Base-by-base conservation (phyloP, 306 rosid species). In the Lathyrus aphaca region DNA sequence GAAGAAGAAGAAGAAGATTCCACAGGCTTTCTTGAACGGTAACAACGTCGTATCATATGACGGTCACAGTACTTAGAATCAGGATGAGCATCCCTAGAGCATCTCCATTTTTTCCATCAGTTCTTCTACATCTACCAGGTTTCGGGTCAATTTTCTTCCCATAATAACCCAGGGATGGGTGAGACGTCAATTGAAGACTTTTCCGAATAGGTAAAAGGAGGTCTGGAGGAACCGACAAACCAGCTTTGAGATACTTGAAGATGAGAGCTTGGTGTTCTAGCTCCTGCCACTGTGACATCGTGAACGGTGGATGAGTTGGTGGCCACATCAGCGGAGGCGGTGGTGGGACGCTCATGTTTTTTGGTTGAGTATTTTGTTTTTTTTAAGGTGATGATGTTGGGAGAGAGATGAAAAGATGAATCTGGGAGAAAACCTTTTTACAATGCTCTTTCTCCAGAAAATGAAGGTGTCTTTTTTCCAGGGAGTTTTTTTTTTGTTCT, bases 11-110 rank as follows among this genome's bases (percentile, higher is more conserved):
- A 55, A 56, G 63, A 56, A 56, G 97, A 80, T 91, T 91, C 97
- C 97, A 91, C 97, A 88, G 93, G 97, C 97, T 91, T 91, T 91
- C 97, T 91, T 91, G 97, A 91, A 91, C 97, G 97, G 84, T 85
- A 85, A 71, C 97, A 96, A 62, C 96, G 96, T 57, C 97, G 93
- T 61, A 88, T 85, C 97, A 88, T 91, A 62, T 91, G 97, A 73
- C 97, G 96, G 81, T 91, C 97, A 51, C 97, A 91, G 88, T 91
- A 91, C 69, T 88, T 91, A 19, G 97, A 91, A 77, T 91, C 96
- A 21, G 93, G 87, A 63, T 91, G 85, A 32, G 96, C 97, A 50
- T 91, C 96, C 73, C 82, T 91, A 7, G 96, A 78, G 58, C 97
- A 91, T 78, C 97, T 80, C 97, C 97, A 91, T 66, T 91, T 91